A percentile compares a stretch with the other conserved stretches of the same genome.
Conservation (phyloP, 78 protist species). For the Polysphondylium violaceum region DNA sequence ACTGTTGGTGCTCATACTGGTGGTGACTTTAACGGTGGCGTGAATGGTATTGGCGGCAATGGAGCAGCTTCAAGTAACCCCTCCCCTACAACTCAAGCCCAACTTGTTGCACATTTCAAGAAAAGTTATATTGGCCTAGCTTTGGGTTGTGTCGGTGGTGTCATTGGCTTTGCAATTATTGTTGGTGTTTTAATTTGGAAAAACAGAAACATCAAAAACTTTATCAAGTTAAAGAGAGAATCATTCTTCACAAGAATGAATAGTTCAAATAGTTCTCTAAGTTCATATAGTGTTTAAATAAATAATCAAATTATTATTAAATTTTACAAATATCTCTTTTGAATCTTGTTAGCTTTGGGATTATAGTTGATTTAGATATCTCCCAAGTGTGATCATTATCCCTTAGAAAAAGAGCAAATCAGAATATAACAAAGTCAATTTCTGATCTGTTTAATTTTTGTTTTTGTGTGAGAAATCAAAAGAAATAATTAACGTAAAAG, state of each 20-base stretch:
- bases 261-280: neutral
- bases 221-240: conserved; percentile 5
- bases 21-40: neutral
- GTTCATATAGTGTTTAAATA: neutral
- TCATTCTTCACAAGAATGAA: neutral
- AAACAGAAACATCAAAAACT: conserved; percentile 4
- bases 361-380: too few relatives aligned
- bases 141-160: neutral
- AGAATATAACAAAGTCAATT: too few relatives aligned
- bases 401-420: too few relatives aligned
- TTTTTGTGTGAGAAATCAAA: too few relatives aligned
- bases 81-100: too few relatives aligned
- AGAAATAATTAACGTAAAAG: neutral
- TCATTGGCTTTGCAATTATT: neutral
- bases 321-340: too few relatives aligned
- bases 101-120: too few relatives aligned
- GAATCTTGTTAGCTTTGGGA: too few relatives aligned
- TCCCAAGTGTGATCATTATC: too few relatives aligned
- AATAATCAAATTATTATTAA: neutral
- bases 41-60: neutral
- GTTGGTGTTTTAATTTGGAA: conserved; percentile 11
- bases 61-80: neutral
- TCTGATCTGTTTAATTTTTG: too few relatives aligned
- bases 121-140: neutral
- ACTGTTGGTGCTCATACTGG: neutral